A percentile compares a stretch with the other conserved stretches of the same genome.
Conservation (phyloP, 371 early-diverging fungal species). For the Mortierella sp. region DNA sequence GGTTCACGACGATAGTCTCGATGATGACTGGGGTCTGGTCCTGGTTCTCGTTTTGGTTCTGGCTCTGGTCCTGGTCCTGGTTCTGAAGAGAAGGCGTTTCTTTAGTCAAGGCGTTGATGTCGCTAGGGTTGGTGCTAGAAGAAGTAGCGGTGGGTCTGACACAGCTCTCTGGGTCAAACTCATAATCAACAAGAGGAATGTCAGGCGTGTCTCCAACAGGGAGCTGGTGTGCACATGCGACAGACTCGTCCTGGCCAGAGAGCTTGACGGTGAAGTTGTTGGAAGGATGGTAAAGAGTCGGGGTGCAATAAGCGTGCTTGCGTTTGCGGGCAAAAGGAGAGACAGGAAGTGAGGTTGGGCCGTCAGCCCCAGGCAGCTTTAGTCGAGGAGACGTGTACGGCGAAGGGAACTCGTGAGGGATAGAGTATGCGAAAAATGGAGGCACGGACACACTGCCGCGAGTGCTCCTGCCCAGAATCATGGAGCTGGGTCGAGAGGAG, state of each 20-base stretch:
- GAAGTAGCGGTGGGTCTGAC: no score
- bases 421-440: slow-evolving; percentile 51
- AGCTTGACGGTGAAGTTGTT: slow-evolving; percentile 34
- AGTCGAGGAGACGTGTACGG: slow-evolving; percentile 48
- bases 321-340: slow-evolving; percentile 54
- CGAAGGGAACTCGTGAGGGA: slow-evolving; percentile 52
- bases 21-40: background rate
- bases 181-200: slow-evolving; percentile 20
- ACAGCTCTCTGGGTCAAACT: slow-evolving; percentile 12
- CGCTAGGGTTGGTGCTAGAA: no score
- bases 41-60: slow-evolving; percentile 4
- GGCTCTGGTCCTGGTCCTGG: background rate
- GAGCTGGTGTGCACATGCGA: slow-evolving; percentile 16
- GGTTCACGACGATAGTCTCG: background rate
- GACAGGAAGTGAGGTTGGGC: slow-evolving; percentile 31
- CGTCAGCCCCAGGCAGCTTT: slow-evolving; percentile 42
- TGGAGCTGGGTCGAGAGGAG: slow-evolving; percentile 32
- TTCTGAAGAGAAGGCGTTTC: background rate
- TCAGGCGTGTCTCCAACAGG: slow-evolving; percentile 31
- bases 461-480: slow-evolving; percentile 22
- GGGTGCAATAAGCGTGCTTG: slow-evolving; percentile 36
- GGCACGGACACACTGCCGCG: slow-evolving; percentile 41
- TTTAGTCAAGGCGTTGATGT: background rate
- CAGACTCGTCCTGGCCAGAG: slow-evolving; percentile 20
- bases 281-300: slow-evolving; percentile 23